These are phyloP conservation scores for Penicillium flavigenum DNA, from an alignment of 495 filamentous ascomycete species.

Conservation along the genomic window DNA sequence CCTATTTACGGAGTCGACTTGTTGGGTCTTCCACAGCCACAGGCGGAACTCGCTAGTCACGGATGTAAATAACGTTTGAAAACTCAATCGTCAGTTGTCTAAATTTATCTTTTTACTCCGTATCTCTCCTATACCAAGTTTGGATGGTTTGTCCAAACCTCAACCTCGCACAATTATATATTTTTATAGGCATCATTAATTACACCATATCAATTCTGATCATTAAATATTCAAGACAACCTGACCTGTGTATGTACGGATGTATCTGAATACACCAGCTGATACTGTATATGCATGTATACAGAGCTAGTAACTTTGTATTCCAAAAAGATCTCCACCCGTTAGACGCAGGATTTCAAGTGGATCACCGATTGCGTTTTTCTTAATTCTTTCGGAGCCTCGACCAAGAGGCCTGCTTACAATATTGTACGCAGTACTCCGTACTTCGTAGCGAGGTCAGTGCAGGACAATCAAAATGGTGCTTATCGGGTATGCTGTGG, in stretches of 20 bases:
- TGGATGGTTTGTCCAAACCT: not conserved
- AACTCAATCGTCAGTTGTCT: slow-evolving; percentile 1
- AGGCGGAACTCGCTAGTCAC: slow-evolving; percentile 2
- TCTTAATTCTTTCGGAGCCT: slow-evolving; percentile 22
- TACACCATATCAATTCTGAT: not conserved
- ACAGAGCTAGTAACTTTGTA: slow-evolving; percentile 17
- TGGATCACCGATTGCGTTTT: slow-evolving; percentile 27
- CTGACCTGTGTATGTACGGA: not conserved
- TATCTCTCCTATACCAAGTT: not conserved
- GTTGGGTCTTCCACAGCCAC: not conserved
- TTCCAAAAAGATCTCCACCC: slow-evolving; percentile 25
- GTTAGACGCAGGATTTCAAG: slow-evolving; percentile 23
- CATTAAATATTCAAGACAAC: not conserved
- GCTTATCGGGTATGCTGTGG: slow-evolving; percentile 3
- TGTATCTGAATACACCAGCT: slow-evolving; percentile 2
- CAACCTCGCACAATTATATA: not conserved
- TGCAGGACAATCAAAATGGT: not conserved
- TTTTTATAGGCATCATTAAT: not conserved
- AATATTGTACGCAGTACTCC: slow-evolving; percentile 10
- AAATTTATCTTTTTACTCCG: not conserved
- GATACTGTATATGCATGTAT: slow-evolving; percentile 9
- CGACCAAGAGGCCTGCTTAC: slow-evolving; percentile 11
- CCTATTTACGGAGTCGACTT: not conserved
- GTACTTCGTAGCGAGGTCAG: not conserved
- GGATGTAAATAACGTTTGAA: not conserved